Conservation (phyloP, 768 basidiomycete species). For the Tricholoma sp. region DNA sequence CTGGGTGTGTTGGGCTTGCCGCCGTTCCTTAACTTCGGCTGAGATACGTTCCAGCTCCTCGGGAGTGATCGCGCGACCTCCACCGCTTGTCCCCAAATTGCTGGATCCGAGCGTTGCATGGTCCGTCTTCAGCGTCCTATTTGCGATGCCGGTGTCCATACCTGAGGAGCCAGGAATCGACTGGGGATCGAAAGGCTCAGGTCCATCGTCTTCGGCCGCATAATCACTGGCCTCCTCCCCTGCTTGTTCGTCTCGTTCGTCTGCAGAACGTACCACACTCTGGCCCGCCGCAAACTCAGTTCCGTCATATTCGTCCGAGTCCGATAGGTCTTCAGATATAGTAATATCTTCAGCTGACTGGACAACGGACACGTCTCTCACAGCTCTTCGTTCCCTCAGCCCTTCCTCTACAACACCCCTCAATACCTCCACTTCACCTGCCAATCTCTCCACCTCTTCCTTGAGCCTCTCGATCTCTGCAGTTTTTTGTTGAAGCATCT, state of each 20-base stretch:
- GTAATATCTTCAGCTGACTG: conserved; percentile 26
- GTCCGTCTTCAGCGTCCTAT: conserved; percentile 50
- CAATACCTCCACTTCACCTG: conserved; percentile 83
- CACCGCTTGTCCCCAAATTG: conserved; percentile 12
- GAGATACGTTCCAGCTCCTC: conserved; percentile 61
- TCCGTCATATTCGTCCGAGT: conserved; percentile 12
- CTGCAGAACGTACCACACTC: conserved; percentile 15
- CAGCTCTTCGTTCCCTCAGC: conserved; percentile 62
- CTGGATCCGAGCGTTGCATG: conserved; percentile 47
- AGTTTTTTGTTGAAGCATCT: conserved; percentile 52
- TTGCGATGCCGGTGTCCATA: conserved; percentile 11
- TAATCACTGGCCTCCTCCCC: conserved; percentile 21
- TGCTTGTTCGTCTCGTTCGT: conserved; percentile 10
- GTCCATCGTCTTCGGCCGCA: conserved; percentile 23
- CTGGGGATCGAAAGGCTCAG: conserved; percentile 31
- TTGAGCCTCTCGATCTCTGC: conserved; percentile 64
- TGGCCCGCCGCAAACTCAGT: not conserved
- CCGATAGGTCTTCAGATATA: conserved; percentile 27
- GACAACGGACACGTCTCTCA: conserved; percentile 36
- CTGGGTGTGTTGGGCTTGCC: conserved; percentile 2
- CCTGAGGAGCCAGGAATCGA: conserved; percentile 27
- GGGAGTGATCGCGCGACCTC: conserved; percentile 42
- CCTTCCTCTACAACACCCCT: conserved; percentile 85
- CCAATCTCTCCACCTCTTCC: conserved; percentile 75
- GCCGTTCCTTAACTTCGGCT: conserved; percentile 43